These are phyloP conservation scores for Saccharomycopsis malanga DNA, from an alignment of 805 yeast genomes.

Conservation along the genomic window DNA sequence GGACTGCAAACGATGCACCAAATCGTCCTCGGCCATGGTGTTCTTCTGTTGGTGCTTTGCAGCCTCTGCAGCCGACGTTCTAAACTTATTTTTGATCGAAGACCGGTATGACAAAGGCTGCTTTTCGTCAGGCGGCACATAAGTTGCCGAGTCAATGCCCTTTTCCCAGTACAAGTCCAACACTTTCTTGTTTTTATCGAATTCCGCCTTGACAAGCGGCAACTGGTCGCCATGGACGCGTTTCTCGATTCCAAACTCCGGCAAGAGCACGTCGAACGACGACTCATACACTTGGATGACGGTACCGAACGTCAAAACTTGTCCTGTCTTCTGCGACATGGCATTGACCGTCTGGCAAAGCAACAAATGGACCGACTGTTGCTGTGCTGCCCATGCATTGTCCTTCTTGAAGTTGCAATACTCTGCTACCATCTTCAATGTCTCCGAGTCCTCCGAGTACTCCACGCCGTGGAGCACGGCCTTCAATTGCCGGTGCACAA, in stretches of 20 bases:
- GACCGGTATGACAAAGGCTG: slow-evolving; percentile 68
- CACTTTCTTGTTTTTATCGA: slow-evolving; percentile 56
- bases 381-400: slow-evolving; percentile 88
- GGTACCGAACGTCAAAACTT: slow-evolving; percentile 74
- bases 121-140: slow-evolving; percentile 83
- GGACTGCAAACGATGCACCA: slow-evolving; percentile 41
- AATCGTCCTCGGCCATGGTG: slow-evolving; percentile 31
- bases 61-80: slow-evolving; percentile 65
- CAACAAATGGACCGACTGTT: slow-evolving; percentile 84
- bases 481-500: slow-evolving; percentile 89
- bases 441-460: slow-evolving; percentile 50
- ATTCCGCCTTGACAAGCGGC: slow-evolving; percentile 89
- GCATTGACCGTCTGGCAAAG: slow-evolving; percentile 79
- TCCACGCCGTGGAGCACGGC: slow-evolving; percentile 39
- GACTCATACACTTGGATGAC: slow-evolving; percentile 92
- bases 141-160: slow-evolving; percentile 88
- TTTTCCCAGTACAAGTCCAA: slow-evolving; percentile 89
- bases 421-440: slow-evolving; percentile 76
- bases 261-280: slow-evolving; percentile 86
- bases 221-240: slow-evolving; percentile 96
- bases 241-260: slow-evolving; percentile 92
- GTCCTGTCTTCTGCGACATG: slow-evolving; percentile 67
- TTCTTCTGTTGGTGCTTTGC: slow-evolving; percentile 46
- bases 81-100: slow-evolving; percentile 70
- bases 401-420: slow-evolving; percentile 94